Conservation (phyloP, 2,329 filamentous ascomycete species). For the Aphanocladium album region DNA sequence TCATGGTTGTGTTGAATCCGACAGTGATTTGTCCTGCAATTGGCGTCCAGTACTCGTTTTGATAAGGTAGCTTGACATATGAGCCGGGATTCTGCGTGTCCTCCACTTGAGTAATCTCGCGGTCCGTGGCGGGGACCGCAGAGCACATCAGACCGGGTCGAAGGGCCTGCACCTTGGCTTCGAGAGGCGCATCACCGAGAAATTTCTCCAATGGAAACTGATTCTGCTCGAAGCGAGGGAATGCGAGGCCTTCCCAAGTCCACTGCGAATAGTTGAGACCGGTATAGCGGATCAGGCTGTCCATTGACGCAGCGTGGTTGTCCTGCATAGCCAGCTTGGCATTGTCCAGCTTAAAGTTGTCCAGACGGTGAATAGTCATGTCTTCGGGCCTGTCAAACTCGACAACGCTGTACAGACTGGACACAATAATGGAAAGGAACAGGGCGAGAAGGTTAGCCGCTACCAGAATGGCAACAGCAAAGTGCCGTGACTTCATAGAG, state of each 20-base stretch:
- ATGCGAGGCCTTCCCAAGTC: constrained; percentile 26
- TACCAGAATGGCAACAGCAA: constrained; percentile 18
- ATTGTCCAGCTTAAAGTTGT: constrained; percentile 22
- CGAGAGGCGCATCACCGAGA: constrained; percentile 12
- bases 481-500: constrained; percentile 18
- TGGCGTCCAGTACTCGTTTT: neutral
- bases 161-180: constrained; percentile 16
- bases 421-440: constrained; percentile 16
- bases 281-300: constrained; percentile 22
- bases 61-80: constrained; percentile 8
- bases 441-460: neutral
- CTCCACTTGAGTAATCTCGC: constrained; percentile 11
- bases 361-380: constrained; percentile 22
- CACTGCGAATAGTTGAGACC: constrained; percentile 27
- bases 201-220: constrained; percentile 10
- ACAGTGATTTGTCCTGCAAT: constrained; percentile 12
- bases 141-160: constrained; percentile 20
- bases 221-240: constrained; percentile 18
- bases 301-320: constrained; percentile 21
- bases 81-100: constrained; percentile 7
- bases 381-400: constrained; percentile 19
- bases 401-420: constrained; percentile 23
- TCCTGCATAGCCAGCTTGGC: constrained; percentile 19
- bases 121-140: constrained; percentile 14
- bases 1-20: constrained; percentile 19